Base-by-base conservation (phyloP, 495 filamentous ascomycete genomes). In the Hypoxylon lenormandii region DNA sequence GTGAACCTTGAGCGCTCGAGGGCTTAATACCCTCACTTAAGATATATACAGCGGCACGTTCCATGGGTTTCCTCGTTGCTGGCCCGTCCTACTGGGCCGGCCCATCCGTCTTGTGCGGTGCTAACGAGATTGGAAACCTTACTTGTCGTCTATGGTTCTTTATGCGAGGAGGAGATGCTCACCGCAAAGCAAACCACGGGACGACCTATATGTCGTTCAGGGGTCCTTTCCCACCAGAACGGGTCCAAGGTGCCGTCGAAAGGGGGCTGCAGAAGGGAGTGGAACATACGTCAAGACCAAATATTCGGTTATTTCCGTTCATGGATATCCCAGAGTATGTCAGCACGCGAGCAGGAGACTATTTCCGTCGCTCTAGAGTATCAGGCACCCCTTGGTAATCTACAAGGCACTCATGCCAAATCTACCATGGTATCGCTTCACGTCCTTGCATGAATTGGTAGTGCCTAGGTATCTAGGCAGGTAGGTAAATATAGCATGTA, bases 221-320 rank as follows among this genome's bases (percentile, higher is more conserved):
- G 42, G 42, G 40, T 18, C 6, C 16, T 21, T 21, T 45, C 10
- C 6, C 42, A 45, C n/a, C 42, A 19, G 42, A 16, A 45, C 11
- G 15, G 42, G 5, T 6, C 13, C 42, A 10, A 45, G 6, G 6
- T 28, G 42, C 48, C 50, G 49, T 45, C 23, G 33, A 60, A n/a
- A n/a, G n/a, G 28, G 7, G 30, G 42, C 42, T 50, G 55, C 50
- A 43, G 36, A 33, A 36, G 59, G 48, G 15, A 45, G 43, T 67
- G 57, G 57, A 61, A 56, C 49, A 50, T 16, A 37, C 55, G 30
- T 48, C 21, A 48, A 21, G 26, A 15, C 11, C 13, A 19, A 45
- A 55, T n/a, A n/a, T 22, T 22, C 16, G 6, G 22, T 23, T 21
- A 60, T 43, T 40, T 55, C 40, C 33, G 12, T 37, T 42, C 50